Percentiles rank a stretch among this genome's conserved stretches.
phyloP scores from a whole-genome alignment of 129 eudicot species.

The Artemisia argyi region DNA sequence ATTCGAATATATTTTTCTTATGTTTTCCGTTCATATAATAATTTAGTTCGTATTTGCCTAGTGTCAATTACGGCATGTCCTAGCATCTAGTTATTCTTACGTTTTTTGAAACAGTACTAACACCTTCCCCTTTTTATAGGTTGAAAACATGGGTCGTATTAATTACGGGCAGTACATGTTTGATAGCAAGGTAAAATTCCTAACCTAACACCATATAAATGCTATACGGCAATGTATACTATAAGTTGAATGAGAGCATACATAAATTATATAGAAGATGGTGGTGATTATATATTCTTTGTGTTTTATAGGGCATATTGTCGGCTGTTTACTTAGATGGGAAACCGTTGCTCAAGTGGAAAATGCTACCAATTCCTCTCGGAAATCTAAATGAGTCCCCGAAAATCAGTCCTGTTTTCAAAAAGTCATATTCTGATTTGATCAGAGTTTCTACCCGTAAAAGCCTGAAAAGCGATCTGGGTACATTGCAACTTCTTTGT shows the following conservation, averaged over 20 bases:
- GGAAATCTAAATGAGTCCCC: constrained; percentile 49
- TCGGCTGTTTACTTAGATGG: constrained; percentile 74
- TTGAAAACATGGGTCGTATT: constrained; percentile 94
- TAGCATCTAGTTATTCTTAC: not conserved
- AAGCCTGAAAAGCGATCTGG: constrained; percentile 30
- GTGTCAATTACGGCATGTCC: too few species aligned
- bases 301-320: constrained; percentile 65
- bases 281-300: not conserved
- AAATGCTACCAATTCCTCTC: constrained; percentile 66
- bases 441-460: constrained; percentile 40
- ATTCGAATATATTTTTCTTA: constrained; percentile 13
- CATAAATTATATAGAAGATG: not conserved
- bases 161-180: constrained; percentile 72
- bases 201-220: constrained; percentile 13
- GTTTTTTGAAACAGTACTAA: not conserved
- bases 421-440: constrained; percentile 25
- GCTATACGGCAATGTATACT: not conserved
- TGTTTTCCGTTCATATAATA: not conserved
- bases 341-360: constrained; percentile 73
- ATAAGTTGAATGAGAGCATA: too few species aligned
- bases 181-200: constrained; percentile 74
- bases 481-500: constrained; percentile 35
- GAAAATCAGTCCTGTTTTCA: constrained; percentile 36
- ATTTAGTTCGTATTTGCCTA: too few species aligned
- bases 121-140: constrained; percentile 41